Evolutionary conservation across 495 filamentous ascomycete genomes (phyloP), one percentile per base, ranked within the genome.

Genomic region (Chaetomium fimeti): DNA sequence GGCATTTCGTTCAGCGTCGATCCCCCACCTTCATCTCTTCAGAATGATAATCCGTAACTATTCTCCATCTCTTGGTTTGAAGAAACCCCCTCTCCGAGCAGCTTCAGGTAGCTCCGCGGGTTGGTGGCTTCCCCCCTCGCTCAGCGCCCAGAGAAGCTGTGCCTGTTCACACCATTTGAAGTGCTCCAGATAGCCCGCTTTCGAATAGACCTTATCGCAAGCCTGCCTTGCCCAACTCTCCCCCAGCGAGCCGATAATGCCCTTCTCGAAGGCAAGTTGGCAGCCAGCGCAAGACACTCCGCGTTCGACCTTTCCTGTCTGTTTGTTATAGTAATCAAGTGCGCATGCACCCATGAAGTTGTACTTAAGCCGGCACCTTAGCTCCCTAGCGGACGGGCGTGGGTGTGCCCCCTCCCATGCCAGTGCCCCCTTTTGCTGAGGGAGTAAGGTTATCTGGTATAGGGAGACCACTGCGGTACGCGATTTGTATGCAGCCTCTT

Each of bases 161-260:
- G 76, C 76, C 69, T 76, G 75, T 71, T 77, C 69, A 70, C 77
- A 80, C 76, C 76, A 77, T 62, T 70, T 69, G 69, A 79, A 78
- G 68, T 79, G 74, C 29, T 72, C 69, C 65, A 79, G 68, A 72
- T 75, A 71, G 43, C 36, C 49, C 60, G 65, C 62, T 68, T 56
- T 63, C 15, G 67, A 51, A 64, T 66, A 71, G 47, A 72, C 60
- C 67, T 71, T 75, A 62, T 75, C 68, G 63, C 73, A 68, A 72
- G 68, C 70, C 56, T 72, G 67, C 40, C 66, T 67, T 67, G 60
- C 69, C 71, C 71, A 70, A n/a, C n/a, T n/a, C 63, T 69, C 60
- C 51, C 60, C 3, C 32, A 1, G n/a, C n/a, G 61, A 56, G 66
- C 70, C 72, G 61, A 74, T 67, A 42, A 76, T 71, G 65, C 63